Evolutionary conservation across 176 grass and related monocot species (phyloP), one percentile per base, ranked within the genome.

Genomic region (Puccinellia tenuiflora): DNA sequence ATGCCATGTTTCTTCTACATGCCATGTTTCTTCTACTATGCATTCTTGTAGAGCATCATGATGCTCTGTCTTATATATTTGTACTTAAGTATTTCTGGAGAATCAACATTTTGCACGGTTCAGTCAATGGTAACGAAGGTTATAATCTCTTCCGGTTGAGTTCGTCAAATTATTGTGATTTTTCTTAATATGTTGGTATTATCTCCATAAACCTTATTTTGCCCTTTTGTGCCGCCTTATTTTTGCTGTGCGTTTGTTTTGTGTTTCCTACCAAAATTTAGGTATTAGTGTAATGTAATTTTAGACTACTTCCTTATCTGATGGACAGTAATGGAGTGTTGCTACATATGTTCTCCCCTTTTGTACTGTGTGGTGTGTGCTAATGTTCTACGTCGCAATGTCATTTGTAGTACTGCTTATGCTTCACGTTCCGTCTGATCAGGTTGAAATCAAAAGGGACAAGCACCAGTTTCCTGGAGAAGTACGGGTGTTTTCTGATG

Each of bases 401-500:
- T 38, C 29, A 40, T 55, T 56, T 81, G 37, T 78, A 72, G 17
- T n/a, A 30, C 70, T 86, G 35, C n/a, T 66, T 9, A 55, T 52
- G 46, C 29, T 65, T 39, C 14, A 57, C 40, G 33, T 67, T 80
- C 30, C 43, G 79, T 82, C 29, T 88, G 52, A 59, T 74, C 88
- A 98, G 96, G 92, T 95, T 87, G 92, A 95, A 85, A 98, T 98
- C 79, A 98, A 98, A 84, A 83, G 83, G 85, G 96, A 98, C 77
- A 89, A 82, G 42, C 68, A 91, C 79, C 87, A 98, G 66, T 30
- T 8, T 2, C 69, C 69, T 6, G 93, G 80, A 86, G 96, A 98
- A 85, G 89, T 98, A 40, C 92, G 91, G 71, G 85, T 98, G 77
- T 98, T 98, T 82, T 90, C 92, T 85, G 96, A 98, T 75, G 72